These are phyloP conservation scores for Balansia obtecta DNA, from an alignment of 2,329 filamentous ascomycete species.

Conservation along the genomic window DNA sequence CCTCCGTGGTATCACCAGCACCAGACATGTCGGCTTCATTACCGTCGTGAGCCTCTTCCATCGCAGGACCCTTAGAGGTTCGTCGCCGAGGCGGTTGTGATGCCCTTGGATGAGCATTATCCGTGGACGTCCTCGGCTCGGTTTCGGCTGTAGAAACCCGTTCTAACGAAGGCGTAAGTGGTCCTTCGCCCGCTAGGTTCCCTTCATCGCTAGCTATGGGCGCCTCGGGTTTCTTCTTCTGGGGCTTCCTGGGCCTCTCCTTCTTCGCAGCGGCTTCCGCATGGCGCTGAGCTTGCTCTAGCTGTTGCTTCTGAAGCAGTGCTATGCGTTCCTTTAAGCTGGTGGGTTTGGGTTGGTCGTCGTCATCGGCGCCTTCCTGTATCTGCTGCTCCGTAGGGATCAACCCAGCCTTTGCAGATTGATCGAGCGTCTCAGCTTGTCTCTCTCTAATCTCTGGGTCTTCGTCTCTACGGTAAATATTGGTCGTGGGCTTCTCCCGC, in stretches of 20 bases:
- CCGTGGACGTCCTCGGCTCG: conserved; percentile 36
- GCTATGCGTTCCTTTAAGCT: conserved; percentile 94
- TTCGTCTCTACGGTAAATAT: conserved; percentile 76
- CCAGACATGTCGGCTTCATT: conserved; percentile 55
- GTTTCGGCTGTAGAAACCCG: conserved; percentile 35
- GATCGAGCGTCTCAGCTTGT: conserved; percentile 52
- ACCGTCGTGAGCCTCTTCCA: conserved; percentile 39
- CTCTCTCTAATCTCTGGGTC: conserved; percentile 60
- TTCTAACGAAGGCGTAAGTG: conserved; percentile 25
- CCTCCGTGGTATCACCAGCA: conserved; percentile 51
- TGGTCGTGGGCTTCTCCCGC: conserved; percentile 57
- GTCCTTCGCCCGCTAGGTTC: conserved; percentile 17
- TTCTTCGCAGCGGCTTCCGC: conserved; percentile 69
- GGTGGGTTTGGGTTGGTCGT: conserved; percentile 81
- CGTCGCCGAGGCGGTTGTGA: conserved; percentile 38
- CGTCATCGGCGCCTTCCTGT: conserved; percentile 49
- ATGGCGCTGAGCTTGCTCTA: conserved; percentile 75
- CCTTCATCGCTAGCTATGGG: conserved; percentile 17
- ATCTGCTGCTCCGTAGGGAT: conserved; percentile 24
- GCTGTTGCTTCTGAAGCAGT: conserved; percentile 82
- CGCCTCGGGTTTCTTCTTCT: conserved; percentile 53
- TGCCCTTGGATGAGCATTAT: conserved; percentile 24
- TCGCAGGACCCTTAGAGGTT: conserved; percentile 32
- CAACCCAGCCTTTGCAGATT: conserved; percentile 57
- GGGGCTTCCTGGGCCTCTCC: conserved; percentile 69